Percentiles rank a stretch among this genome's conserved stretches.
Conservation (phyloP, 208 protist species). For the Tritrichomonas foetus region DNA sequence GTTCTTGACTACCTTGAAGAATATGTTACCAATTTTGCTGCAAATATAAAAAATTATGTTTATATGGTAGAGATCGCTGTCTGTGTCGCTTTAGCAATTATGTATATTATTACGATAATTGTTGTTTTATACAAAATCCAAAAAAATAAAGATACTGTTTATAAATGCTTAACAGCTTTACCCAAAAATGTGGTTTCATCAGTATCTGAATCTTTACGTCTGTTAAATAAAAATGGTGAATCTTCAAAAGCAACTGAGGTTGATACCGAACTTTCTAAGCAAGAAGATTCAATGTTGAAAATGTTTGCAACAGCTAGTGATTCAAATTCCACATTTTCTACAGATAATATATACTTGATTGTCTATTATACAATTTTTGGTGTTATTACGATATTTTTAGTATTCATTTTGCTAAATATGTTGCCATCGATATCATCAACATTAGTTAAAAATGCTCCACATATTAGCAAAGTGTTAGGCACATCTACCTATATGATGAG, state of each 20-base stretch:
- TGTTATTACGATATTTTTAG: not conserved
- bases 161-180: not conserved
- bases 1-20: not conserved
- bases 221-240: not conserved
- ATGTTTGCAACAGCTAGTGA: not conserved
- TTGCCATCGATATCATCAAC: no score
- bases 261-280: not conserved
- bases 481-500: not conserved
- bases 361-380: not conserved
- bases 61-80: not conserved
- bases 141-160: not conserved
- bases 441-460: not conserved
- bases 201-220: not conserved
- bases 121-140: not conserved
- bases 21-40: not conserved
- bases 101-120: not conserved
- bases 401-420: no score
- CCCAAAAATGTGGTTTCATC: conserved; percentile 11
- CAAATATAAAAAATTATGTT: not conserved
- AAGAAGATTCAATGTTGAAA: not conserved
- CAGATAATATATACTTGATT: no score
- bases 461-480: not conserved
- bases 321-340: no score
- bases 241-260: not conserved
- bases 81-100: not conserved